Conservation (phyloP, 2,329 filamentous ascomycete genomes). For the Fusarium subtropicale region DNA sequence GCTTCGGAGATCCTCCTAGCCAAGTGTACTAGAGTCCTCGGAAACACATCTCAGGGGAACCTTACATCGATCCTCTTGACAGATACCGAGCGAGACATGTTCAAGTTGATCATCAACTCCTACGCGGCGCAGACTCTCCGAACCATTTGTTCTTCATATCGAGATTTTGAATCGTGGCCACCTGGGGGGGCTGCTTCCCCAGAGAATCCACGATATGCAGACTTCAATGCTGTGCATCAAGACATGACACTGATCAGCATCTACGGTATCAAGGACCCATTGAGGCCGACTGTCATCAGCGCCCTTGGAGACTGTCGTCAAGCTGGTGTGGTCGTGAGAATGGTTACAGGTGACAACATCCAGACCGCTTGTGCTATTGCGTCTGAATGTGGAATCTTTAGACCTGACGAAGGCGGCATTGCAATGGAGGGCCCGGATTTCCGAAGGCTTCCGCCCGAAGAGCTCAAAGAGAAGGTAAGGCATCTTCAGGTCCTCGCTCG, state of each 20-base stretch:
- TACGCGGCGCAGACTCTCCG: slow-evolving; percentile 76
- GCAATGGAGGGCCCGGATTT: slow-evolving; percentile 69
- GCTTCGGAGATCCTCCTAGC: slow-evolving; percentile 67
- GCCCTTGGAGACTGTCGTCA: slow-evolving; percentile 72
- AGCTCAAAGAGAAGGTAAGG: slow-evolving; percentile 66
- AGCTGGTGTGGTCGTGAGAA: slow-evolving; percentile 75
- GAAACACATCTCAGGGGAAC: slow-evolving; percentile 66
- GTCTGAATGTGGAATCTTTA: slow-evolving; percentile 57
- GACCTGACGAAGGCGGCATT: slow-evolving; percentile 71
- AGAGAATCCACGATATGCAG: slow-evolving; percentile 63
- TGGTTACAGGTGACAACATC: slow-evolving; percentile 67
- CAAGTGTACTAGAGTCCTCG: slow-evolving; percentile 60
- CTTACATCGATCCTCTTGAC: slow-evolving; percentile 61
- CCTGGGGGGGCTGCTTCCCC: slow-evolving; percentile 72
- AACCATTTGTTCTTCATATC: slow-evolving; percentile 79
- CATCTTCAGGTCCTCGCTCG: slow-evolving; percentile 72
- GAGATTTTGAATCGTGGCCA: slow-evolving; percentile 78
- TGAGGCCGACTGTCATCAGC: slow-evolving; percentile 70
- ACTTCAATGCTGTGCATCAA: slow-evolving; percentile 65
- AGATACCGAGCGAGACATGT: slow-evolving; percentile 62
- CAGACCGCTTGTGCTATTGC: slow-evolving; percentile 60
- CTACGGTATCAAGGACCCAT: slow-evolving; percentile 75
- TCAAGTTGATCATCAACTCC: slow-evolving; percentile 66
- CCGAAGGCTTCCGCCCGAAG: slow-evolving; percentile 65
- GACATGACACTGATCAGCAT: slow-evolving; percentile 57